Base-by-base conservation (phyloP, 1,139 yeast species). In the Saccharomycopsis phalli region DNA sequence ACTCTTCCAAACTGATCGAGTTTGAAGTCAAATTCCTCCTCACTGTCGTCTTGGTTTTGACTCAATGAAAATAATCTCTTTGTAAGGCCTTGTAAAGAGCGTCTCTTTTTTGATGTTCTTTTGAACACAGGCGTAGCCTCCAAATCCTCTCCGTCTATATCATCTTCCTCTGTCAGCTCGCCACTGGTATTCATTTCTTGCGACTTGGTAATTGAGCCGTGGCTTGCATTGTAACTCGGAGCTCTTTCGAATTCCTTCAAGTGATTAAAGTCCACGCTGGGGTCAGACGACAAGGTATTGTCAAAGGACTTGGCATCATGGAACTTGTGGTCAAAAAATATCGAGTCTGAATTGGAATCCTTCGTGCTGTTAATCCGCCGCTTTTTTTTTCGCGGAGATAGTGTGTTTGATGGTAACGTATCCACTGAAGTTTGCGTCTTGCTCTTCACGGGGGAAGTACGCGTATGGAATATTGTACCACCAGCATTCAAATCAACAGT, bases 391-490 rank as follows among this genome's bases (percentile, higher is more conserved):
- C 33, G 33, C 5, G 33, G 33, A 8, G 22, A 18, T 5, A 30
- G 33, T 7, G 33, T 30, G 33, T 20, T 21, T 8, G 13, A 4
- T 18, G 33, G 33, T 8, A 30, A 16, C n/a, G 33, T 11, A 16
- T 30, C 10, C 21, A 30, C n/a, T n/a, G 8, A 10, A n/a, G n/a
- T n/a, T 5, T 30, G 33, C 5, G 33, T n/a, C 36, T 56, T 48
- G 45, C 52, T 55, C 40, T 52, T 48, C 19, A 44, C 46, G 20
- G 47, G 22, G 49, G 47, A 32, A 36, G 46, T 39, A 50, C 65
- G 47, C 38, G 59, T 48, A 48, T 60, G 50, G 53, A 53, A 51
- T 44, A 48, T 22, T 33, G 55, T 45, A 36, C 53, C 52, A 17
- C 53, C 50, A 41, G 57, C 53, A 37, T 51, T 48, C 45, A 38